Base-by-base conservation (phyloP, 192 early-diverging fungal species). In the Geosiphon pyriformis region DNA sequence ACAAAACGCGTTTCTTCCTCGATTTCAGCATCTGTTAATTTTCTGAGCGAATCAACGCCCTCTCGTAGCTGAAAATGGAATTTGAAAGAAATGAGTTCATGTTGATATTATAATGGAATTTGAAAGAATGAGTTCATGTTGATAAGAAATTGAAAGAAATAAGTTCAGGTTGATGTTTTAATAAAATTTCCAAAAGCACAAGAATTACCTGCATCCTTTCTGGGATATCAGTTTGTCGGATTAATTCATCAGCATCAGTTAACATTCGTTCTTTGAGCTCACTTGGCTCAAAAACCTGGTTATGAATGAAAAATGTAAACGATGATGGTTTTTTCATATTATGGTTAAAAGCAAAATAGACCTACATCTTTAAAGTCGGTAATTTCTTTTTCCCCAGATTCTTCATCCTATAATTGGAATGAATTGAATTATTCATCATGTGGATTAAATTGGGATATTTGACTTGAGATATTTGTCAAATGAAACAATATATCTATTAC, bases 191-290 rank as follows among this genome's bases (percentile, higher is more conserved):
- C n/a, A n/a, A n/a, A n/a, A n/a, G n/a, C n/a, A n/a, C n/a, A n/a
- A n/a, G n/a, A n/a, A n/a, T n/a, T 42, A 42, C 37, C 65, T 94
- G 93, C 76, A 95, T 85, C 53, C 96, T 87, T 71, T 98, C 96
- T 11, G 96, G 96, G 0, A 97, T 78, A 65, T 98, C 94, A 27
- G 81, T 79, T 4, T 86, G 73, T 29, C 93, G 88, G 65, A 98
- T 96, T 4, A 84, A 78, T 70, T 98, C 92, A 71, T 98, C 96
- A 53, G 78, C 76, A 53, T 94, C 92, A 4, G 96, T 98, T 81
- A 97, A 84, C 85, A 95, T 86, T 61, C 91, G 85, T 46, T 86
- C 90, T 30, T 81, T 88, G 51, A 98, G 79, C 75, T 92, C 94
- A 25, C 86, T 87, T 1, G 94, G 96, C 73, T 42, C 37, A 42